Evolutionary conservation across 257 asterid genomes (phyloP).

Genomic region (Hygrophila difformis): DNA sequence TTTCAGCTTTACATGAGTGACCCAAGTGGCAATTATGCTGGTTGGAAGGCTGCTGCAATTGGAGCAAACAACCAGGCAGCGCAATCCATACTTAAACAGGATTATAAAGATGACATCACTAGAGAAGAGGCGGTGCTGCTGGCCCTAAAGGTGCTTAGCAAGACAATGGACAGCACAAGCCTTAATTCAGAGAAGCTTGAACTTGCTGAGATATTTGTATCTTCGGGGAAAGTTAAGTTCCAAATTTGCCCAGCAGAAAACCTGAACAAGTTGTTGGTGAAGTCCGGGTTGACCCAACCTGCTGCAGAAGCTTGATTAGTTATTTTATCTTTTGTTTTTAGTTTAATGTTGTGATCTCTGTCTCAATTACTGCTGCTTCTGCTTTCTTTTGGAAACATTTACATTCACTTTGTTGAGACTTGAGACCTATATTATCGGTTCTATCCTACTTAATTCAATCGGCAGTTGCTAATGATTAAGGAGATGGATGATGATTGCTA

Average conservation of each 20-base stretch:
- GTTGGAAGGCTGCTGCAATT: conserved; percentile 93
- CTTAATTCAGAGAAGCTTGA: conserved; percentile 91
- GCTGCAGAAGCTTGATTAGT: conserved; percentile 61
- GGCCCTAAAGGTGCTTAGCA: conserved; percentile 80
- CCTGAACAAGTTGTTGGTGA: conserved; percentile 45
- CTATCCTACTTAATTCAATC: no score
- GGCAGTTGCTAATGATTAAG: no score
- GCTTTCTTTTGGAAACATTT: no score
- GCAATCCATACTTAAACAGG: conserved; percentile 89
- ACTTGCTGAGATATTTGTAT: conserved; percentile 71
- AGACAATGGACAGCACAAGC: conserved; percentile 95
- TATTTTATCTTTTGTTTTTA: no score
- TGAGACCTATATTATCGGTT: no score
- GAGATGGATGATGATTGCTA: no score
- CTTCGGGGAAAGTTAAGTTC: conserved; percentile 62
- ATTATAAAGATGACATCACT: conserved; percentile 75
- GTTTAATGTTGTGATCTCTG: no score
- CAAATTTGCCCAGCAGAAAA: conserved; percentile 62
- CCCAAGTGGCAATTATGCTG: conserved; percentile 91
- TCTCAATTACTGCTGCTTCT: background rate
- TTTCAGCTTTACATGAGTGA: conserved; percentile 96
- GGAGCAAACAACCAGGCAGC: conserved; percentile 95
- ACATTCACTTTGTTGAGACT: no score
- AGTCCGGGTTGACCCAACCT: conserved; percentile 82
- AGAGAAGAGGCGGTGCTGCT: conserved; percentile 80